Evolutionary conservation across 2,329 filamentous ascomycete species (phyloP), one percentile per base, ranked within the genome.

Genomic region (Fusarium musae): DNA sequence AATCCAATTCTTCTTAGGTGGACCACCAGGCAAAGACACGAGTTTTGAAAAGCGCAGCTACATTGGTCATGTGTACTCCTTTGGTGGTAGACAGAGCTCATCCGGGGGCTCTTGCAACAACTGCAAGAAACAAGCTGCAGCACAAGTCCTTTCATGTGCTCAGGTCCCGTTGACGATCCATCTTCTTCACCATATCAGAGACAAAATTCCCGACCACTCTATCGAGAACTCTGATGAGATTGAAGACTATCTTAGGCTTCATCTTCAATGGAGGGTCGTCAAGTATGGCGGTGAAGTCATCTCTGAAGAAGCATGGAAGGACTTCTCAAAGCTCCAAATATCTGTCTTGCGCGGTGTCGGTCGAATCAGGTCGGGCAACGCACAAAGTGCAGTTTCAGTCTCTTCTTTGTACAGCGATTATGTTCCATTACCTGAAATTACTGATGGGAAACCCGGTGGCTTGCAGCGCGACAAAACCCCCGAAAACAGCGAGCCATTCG

Each of bases 381-480:
- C 3, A n/a, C 10, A n/a, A 9, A 6, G 13, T 1, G 9, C 19
- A 3, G 34, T 5, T 9, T 10, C 39, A 3, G 19, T 40, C 1
- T 32, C 11, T 4, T 34, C 15, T 12, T 26, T 21, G 12, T 36
- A 59, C 34, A 42, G 30, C n/a, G 23, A 42, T 1, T 37, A 59
- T 9, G 7, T 17, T 0, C 11, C 17, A 6, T 21, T 63, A 6
- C 17, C 36, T 3, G 36, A 21, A 2, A 5, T 42, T 4, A 49
- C 19, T 0, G 19, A 42, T 9, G 42, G 28, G 5, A 59, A 42
- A 11, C 28, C 53, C 11, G 43, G 54, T 11, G 60, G 54, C 19
- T 36, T 49, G 8, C 28, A 6, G 17, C 12, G 6, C 2, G 17
- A 19, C 13, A n/a, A 59, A n/a, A n/a, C 16, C 15, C 1, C 21